Evolutionary conservation across 2,329 filamentous ascomycete species (phyloP), one percentile per base, ranked within the genome.

Genomic region (Phaeosphaeriaceae sp.): DNA sequence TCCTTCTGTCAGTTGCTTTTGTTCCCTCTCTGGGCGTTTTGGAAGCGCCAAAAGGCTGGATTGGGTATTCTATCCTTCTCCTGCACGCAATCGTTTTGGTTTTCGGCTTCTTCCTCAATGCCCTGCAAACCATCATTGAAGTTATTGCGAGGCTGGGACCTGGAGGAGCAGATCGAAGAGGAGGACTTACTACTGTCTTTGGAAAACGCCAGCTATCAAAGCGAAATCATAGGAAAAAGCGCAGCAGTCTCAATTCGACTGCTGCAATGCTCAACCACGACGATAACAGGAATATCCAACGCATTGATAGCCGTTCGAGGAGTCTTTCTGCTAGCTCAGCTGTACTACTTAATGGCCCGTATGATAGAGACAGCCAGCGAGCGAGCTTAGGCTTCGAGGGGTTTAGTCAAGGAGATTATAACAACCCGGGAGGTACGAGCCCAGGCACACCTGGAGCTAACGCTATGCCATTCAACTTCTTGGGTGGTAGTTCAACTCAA

Each of bases 101-200:
- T 3, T 90, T 97, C 63, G 93, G 91, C 1, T 99, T 97, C 77
- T 90, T 97, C 71, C 79, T 99, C 33, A 96, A 96, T 68, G 89
- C 94, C 1, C 71, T 96, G 6, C 92, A 96, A 70, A 97, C 93
- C 0, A 81, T 96, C 34, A 83, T 97, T 33, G 94, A 99, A 73
- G 91, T 99, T 7, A 79, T 87, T 41, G 92, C 92, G 20, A 84
- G 93, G 44, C 79, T 94, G 65, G 83, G 89, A 20, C 93, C 93
- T 30, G 92, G 89, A 26, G 94, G 92, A 40, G 88, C 87, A 17
- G 88, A 93, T 60, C 69, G 76, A 42, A 81, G 90, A 69, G 93
- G 94, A 66, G 93, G 92, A 7, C 80, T 99, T 45, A 87, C 87
- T 60, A 96, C 92, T 76, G 82, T 84, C 53, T 95, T 97, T 68